A percentile compares a stretch with the other conserved stretches of the same genome.
Conservation (phyloP, 495 filamentous ascomycete genomes). For the Opeltia flavorubescens region DNA sequence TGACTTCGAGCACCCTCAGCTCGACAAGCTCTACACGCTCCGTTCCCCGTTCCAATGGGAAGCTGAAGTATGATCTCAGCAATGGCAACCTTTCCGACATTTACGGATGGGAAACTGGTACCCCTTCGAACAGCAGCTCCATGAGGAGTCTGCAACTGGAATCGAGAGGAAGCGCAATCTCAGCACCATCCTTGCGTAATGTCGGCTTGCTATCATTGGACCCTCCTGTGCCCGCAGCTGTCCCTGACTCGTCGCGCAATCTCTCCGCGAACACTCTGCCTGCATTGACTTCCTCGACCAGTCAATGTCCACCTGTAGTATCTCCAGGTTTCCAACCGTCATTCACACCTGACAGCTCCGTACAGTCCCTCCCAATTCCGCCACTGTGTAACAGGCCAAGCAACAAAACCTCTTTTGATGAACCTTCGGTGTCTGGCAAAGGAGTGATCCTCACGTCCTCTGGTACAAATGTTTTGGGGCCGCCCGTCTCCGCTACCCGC, state of each 20-base stretch:
- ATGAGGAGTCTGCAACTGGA: not conserved
- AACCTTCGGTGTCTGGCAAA: not conserved
- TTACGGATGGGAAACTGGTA: conserved; percentile 11
- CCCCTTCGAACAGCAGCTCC: not conserved
- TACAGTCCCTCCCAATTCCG: not conserved
- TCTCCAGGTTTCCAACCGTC: not conserved
- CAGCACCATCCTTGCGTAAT: not conserved
- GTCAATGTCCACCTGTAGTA: not conserved
- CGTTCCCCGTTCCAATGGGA: not conserved
- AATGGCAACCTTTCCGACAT: conserved; percentile 7
- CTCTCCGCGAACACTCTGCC: not conserved
- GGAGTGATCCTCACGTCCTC: conserved; percentile 10
- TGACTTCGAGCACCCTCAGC: not conserved
- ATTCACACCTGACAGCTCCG: not conserved
- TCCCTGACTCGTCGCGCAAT: not conserved
- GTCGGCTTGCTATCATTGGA: not conserved
- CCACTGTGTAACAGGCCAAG: not conserved
- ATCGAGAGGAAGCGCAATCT: not conserved
- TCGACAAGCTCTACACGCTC: conserved; percentile 5
- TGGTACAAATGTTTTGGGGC: conserved; percentile 12
- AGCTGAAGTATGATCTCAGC: conserved; percentile 4
- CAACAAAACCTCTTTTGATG: conserved; percentile 2
- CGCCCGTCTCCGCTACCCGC: conserved; percentile 10
- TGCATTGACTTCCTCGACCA: not conserved
- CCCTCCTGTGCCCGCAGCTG: not conserved